Evolutionary conservation across 1,284 basidiomycete genomes (phyloP).

Genomic region (Trametes polyzona): DNA sequence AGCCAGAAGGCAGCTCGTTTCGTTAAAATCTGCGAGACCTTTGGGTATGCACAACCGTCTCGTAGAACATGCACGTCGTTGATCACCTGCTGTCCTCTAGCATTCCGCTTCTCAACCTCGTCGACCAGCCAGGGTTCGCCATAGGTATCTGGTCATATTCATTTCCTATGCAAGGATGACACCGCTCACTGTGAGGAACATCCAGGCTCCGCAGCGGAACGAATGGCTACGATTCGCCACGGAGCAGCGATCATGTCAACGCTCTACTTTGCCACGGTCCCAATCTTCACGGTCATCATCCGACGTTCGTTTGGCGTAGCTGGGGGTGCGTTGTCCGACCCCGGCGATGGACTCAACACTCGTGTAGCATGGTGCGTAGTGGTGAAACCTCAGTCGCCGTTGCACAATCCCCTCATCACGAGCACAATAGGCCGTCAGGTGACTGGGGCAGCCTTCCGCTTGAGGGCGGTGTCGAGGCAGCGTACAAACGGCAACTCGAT

Average conservation of each 20-base stretch:
- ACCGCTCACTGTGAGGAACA: not conserved
- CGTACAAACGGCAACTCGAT: conserved; percentile 47
- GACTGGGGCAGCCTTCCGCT: conserved; percentile 50
- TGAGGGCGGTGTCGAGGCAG: conserved; percentile 49
- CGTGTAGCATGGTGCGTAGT: conserved; percentile 46
- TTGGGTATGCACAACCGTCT: conserved; percentile 32
- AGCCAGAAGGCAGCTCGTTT: conserved; percentile 46
- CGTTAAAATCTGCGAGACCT: conserved; percentile 43
- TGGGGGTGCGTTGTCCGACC: conserved; percentile 44
- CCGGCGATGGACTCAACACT: conserved; percentile 41
- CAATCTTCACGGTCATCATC: conserved; percentile 45
- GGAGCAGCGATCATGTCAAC: conserved; percentile 45
- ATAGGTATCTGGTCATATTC: conserved; percentile 24
- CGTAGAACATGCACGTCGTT: no score
- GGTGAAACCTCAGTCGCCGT: no score
- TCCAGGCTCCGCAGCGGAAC: conserved; percentile 44
- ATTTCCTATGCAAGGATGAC: no score
- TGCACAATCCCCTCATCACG: not conserved
- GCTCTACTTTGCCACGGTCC: conserved; percentile 43
- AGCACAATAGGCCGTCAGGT: conserved; percentile 43
- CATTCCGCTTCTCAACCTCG: conserved; percentile 43
- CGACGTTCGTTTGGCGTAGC: conserved; percentile 48
- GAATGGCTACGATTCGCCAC: conserved; percentile 45
- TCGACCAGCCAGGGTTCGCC: conserved; percentile 45
- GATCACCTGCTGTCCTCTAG: conserved; percentile 24